Base-by-base conservation (phyloP, 208 protist species). In the Tritrichomonas foetus region DNA sequence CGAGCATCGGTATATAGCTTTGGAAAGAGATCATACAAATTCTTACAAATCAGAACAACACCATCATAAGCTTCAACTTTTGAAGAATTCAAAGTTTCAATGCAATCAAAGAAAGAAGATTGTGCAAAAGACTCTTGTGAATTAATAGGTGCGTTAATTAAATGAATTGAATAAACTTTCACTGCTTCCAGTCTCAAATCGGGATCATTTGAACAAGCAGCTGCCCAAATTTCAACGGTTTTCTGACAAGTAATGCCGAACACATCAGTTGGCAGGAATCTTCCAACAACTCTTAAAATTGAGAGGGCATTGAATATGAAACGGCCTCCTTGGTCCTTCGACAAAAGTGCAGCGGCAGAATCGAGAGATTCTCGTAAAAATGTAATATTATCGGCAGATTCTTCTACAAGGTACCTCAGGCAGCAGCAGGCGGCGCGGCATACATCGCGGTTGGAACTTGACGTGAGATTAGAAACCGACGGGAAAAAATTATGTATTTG, bases 301-400 rank as follows among this genome's bases (percentile, higher is more conserved):
- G 78, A 13, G 39, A 89, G 39, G 9, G 16, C 78, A 30, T 57
- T 57, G n/a, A 89, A 89, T 33, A 49, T 53, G 47, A 33, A 89
- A n/a, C 14, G 44, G 14, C 41, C 41, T 39, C 78, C n/a, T 20
- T 89, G 13, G 11, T 53, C 47, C 0, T n/a, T 20, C 9, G 41
- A 41, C 5, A 89, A 47, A 39, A 57, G 57, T 57, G 9, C n/a
- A n/a, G 33, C 39, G 5, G 78, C 78, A 25, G 30, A 20, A 44
- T 89, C 30, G 27, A 89, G 78, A 0, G 78, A 53, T 89, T 89
- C 78, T 3, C 47, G 41, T 61, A 89, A 57, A 89, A 89, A 89
- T 39, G 78, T 2, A 27, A 53, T 20, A 61, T 89, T 89, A 57
- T 89, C 78, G 33, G 47, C 27, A 16, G 78, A 89, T n/a, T 69